Evolutionary conservation across 192 early-diverging fungal genomes (phyloP).

Genomic region (Polychytrium aggregatum): DNA sequence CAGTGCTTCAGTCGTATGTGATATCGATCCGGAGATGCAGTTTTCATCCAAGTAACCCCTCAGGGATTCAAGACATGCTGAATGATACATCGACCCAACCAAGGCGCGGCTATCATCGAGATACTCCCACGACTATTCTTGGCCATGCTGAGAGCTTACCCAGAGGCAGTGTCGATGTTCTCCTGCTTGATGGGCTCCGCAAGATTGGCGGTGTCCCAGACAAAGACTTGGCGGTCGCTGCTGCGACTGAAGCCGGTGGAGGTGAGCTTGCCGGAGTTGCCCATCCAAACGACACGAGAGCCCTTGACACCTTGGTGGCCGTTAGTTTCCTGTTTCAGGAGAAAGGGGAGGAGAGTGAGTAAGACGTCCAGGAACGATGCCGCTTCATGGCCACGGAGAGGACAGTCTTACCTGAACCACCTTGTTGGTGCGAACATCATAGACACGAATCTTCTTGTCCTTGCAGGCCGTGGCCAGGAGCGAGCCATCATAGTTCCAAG

Average conservation of each 20-base stretch:
- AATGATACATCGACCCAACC: no score
- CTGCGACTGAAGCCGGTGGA: conserved; percentile 92
- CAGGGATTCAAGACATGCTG: no score
- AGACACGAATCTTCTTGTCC: conserved; percentile 91
- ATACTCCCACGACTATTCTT: no score
- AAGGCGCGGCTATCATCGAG: no score
- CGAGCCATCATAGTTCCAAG: conserved; percentile 80
- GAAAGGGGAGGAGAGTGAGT: conserved; percentile 4
- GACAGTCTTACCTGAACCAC: conserved; percentile 42
- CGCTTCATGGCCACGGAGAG: not conserved
- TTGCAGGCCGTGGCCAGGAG: conserved; percentile 84
- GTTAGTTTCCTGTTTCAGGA: conserved; percentile 40
- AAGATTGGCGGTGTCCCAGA: conserved; percentile 73
- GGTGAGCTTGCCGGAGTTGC: conserved; percentile 61
- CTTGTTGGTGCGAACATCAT: conserved; percentile 81
- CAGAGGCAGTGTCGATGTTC: conserved; percentile 84
- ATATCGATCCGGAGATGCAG: no score
- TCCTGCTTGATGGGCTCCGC: conserved; percentile 60
- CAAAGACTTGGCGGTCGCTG: conserved; percentile 85
- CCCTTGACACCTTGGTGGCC: conserved; percentile 98
- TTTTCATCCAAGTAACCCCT: no score
- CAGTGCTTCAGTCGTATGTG: no score
- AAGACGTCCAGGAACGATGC: no score
- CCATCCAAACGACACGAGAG: conserved; percentile 84
- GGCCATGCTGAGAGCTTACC: conserved; percentile 10